Conservation (phyloP, 2,329 filamentous ascomycete species). For the Falciphora oryzae region DNA sequence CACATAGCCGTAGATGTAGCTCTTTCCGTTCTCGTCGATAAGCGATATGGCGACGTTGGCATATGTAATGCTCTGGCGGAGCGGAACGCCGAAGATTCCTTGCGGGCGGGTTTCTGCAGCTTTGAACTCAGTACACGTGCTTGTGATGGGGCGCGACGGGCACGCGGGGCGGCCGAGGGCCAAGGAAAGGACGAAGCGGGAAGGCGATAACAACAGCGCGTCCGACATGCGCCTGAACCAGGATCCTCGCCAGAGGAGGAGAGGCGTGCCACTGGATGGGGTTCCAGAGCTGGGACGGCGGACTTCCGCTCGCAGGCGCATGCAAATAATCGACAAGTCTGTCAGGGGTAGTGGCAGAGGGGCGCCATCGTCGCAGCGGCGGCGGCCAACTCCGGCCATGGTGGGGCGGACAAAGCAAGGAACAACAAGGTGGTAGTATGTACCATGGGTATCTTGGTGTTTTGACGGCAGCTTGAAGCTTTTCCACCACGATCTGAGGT, state of each 20-base stretch:
- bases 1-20: slow-evolving; percentile 97
- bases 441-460: slow-evolving; percentile 39
- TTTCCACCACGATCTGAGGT: slow-evolving; percentile 96
- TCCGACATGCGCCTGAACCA: not conserved
- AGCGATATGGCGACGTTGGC: slow-evolving; percentile 97
- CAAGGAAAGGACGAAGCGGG: not conserved
- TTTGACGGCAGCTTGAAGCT: slow-evolving; percentile 71
- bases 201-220: not conserved
- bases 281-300: not conserved
- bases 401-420: slow-evolving; percentile 28
- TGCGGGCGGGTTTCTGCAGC: slow-evolving; percentile 45
- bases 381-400: not conserved
- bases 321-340: not conserved
- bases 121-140: not conserved
- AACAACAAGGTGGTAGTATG: slow-evolving; percentile 1
- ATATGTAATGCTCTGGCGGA: slow-evolving; percentile 92
- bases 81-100: slow-evolving; percentile 90
- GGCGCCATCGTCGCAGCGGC: not conserved
- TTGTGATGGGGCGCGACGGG: not conserved
- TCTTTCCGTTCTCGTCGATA: slow-evolving; percentile 84
- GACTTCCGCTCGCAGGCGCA: not conserved
- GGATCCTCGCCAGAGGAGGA: not conserved
- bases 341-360: slow-evolving; percentile 13
- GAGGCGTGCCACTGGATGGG: not conserved
- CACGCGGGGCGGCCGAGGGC: not conserved